Evolutionary conservation across 306 rosid genomes (phyloP), one percentile per base, ranked within the genome.

Genomic region (Acacia confusa): DNA sequence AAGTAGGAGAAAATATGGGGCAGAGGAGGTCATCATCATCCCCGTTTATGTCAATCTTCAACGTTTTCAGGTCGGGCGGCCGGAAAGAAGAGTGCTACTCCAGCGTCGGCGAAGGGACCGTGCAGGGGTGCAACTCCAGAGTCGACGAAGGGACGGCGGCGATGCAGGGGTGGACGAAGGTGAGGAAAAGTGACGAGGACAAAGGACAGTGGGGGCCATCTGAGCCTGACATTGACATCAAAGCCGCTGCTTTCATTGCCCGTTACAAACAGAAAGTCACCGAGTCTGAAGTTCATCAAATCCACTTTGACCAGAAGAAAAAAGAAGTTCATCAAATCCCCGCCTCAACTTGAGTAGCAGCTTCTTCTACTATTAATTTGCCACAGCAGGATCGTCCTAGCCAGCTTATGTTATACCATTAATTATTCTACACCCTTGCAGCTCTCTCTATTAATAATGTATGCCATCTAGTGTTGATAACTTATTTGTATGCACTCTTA

Each of bases 101-200:
- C 7, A 14, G 40, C 60, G 34, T 30, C 34, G 89, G 81, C 0
- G 88, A 83, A 2, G 76, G 79, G 4, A 12, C 74, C 17, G 10
- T 74, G 63, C 68, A 76, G 27, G 3, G 76, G 27, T 22, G 78
- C n/a, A n/a, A 75, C 1, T 14, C 10, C 7, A 14, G 40, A 53
- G 34, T 30, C 34, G 89, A 82, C 0, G 88, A 83, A 2, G 76
- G 79, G 4, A 12, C 74, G 32, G 10, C 63, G n/a, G 14, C 22
- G 57, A 88, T 74, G 63, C 68, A 76, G 27, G 3, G 76, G 27
- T 22, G 78, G 3, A 40, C 82, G 52, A 90, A 70, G 83, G 92
- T 91, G 20, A 90, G 92, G 93, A 89, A 92, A 0, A 95, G 97
- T 58, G 95, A 92, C 36, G 94, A 83, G 55, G 98, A 95, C 79